Conservation (phyloP, 306 rosid species). For the Morella rubra region DNA sequence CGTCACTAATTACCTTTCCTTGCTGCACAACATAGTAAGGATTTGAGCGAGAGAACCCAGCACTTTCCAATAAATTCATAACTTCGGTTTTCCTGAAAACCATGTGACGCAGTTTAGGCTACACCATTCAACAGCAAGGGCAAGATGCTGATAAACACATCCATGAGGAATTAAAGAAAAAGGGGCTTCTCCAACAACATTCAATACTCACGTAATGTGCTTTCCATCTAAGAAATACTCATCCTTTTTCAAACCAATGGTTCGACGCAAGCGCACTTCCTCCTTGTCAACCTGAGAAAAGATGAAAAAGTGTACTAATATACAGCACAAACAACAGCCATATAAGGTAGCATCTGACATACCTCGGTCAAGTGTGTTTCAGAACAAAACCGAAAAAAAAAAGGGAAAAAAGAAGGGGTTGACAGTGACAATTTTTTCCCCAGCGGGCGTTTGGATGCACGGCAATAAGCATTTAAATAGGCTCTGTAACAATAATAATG, state of each 20-base stretch:
- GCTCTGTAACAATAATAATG: neutral
- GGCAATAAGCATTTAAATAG: neutral
- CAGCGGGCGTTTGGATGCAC: no score
- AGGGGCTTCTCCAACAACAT: neutral
- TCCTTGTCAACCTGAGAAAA: slow-evolving; percentile 88
- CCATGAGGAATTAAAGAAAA: neutral
- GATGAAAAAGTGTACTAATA: slow-evolving; percentile 16
- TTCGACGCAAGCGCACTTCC: slow-evolving; percentile 94
- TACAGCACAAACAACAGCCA: slow-evolving; percentile 3
- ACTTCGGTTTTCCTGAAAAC: slow-evolving; percentile 88
- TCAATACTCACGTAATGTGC: slow-evolving; percentile 84
- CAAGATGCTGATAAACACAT: neutral
- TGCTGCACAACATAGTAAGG: slow-evolving; percentile 99
- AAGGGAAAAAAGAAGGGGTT: no score
- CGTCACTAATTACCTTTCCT: slow-evolving; percentile 69
- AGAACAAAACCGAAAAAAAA: neutral
- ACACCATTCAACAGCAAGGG: slow-evolving; percentile 3
- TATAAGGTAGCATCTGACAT: slow-evolving; percentile 14
- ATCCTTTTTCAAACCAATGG: slow-evolving; percentile 83
- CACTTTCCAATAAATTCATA: slow-evolving; percentile 98
- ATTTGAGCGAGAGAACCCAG: slow-evolving; percentile 98
- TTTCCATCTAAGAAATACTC: slow-evolving; percentile 96
- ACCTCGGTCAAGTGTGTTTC: neutral
- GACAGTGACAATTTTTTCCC: no score
- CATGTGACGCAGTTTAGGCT: slow-evolving; percentile 5